These are phyloP conservation scores for Waltiozyma sp. DNA, from an alignment of 1,139 yeast species.

Conservation along the genomic window DNA sequence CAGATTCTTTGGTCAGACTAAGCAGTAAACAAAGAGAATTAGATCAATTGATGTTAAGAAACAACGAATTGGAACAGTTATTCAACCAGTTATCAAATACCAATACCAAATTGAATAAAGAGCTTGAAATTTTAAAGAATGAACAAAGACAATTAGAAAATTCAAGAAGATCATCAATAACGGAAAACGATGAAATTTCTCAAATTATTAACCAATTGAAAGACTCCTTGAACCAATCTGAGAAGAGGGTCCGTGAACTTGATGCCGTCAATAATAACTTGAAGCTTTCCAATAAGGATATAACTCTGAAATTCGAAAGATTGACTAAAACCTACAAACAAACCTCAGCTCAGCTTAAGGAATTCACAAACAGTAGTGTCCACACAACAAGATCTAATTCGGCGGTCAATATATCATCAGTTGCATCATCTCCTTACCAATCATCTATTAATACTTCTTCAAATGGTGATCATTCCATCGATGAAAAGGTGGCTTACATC, in stretches of 20 bases:
- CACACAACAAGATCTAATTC: conserved; percentile 19
- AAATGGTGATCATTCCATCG: conserved; percentile 18
- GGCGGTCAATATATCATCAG: conserved; percentile 4
- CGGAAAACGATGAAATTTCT: conserved; percentile 21
- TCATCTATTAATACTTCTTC: neutral
- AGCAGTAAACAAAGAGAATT: conserved; percentile 31
- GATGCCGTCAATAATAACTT: conserved; percentile 48
- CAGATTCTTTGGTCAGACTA: conserved; percentile 37
- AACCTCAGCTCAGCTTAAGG: conserved; percentile 45
- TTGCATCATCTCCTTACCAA: conserved; percentile 3
- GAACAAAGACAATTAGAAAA: conserved; percentile 17
- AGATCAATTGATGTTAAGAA: conserved; percentile 21
- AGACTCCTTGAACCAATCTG: conserved; percentile 39
- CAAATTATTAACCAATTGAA: conserved; percentile 33
- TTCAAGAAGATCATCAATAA: conserved; percentile 7
- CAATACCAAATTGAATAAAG: conserved; percentile 28
- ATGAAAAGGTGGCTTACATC: conserved; percentile 58
- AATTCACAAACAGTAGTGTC: conserved; percentile 20
- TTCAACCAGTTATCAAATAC: conserved; percentile 18
- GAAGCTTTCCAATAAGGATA: conserved; percentile 58
- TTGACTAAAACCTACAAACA: conserved; percentile 54
- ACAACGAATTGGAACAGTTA: conserved; percentile 20
- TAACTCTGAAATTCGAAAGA: conserved; percentile 52
- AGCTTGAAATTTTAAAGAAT: conserved; percentile 18
- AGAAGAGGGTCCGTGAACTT: conserved; percentile 39